A percentile compares a stretch with the other conserved stretches of the same genome.
Evolutionary conservation across 2,329 filamentous ascomycete species (phyloP).

Genomic region (Teratosphaeriaceae sp.): DNA sequence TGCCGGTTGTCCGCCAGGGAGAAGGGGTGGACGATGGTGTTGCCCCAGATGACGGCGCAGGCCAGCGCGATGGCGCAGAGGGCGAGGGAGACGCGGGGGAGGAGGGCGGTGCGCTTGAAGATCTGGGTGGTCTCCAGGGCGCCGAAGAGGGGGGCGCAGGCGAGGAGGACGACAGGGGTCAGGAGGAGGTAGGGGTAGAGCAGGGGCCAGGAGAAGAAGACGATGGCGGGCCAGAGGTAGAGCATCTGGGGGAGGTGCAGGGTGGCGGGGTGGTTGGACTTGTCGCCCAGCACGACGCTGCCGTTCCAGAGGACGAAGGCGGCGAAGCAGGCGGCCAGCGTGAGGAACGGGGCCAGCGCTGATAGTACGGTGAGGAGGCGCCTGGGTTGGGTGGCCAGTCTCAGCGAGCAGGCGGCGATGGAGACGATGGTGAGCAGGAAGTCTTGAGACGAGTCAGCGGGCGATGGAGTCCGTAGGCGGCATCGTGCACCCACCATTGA

Average conservation of each 20-base stretch:
- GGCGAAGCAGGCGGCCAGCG: slow-evolving; percentile 60
- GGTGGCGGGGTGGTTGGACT: slow-evolving; percentile 86
- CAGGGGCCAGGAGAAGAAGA: slow-evolving; percentile 83
- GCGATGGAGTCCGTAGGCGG: no score
- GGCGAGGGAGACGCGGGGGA: slow-evolving; percentile 34
- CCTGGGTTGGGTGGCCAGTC: slow-evolving; percentile 29
- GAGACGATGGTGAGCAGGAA: slow-evolving; percentile 53
- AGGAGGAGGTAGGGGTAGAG: slow-evolving; percentile 51
- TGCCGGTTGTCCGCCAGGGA: slow-evolving; percentile 94
- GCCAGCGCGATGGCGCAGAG: slow-evolving; percentile 36
- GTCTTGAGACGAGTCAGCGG: slow-evolving; percentile 29
- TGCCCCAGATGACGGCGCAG: slow-evolving; percentile 58
- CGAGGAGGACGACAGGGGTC: slow-evolving; percentile 20
- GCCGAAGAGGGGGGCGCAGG: slow-evolving; percentile 17
- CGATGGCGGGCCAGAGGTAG: slow-evolving; percentile 86
- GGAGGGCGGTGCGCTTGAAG: slow-evolving; percentile 26
- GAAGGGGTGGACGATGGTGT: slow-evolving; percentile 93
- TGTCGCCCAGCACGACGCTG: slow-evolving; percentile 89
- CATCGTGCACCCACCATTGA: slow-evolving; percentile 39
- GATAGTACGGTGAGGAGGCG: slow-evolving; percentile 14
- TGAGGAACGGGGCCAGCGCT: slow-evolving; percentile 44
- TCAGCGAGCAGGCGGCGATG: slow-evolving; percentile 51
- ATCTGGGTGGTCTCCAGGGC: slow-evolving; percentile 26
- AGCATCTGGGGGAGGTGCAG: slow-evolving; percentile 88
- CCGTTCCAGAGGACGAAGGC: slow-evolving; percentile 81